phyloP scores from a whole-genome alignment of 1,284 basidiomycete genomes.

The Ustilago shanxiensis region DNA sequence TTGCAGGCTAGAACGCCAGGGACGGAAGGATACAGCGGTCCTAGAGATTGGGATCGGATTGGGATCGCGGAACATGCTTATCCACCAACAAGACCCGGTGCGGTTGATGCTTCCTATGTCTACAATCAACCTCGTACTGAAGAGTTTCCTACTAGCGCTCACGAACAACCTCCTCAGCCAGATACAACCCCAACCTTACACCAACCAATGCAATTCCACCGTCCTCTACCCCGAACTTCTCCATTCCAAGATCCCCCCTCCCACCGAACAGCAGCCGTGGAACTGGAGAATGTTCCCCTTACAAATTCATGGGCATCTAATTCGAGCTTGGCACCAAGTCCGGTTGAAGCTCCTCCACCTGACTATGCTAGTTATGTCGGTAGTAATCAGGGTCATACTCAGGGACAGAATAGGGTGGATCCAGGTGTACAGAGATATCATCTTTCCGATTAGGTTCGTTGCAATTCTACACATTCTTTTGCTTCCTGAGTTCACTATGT shows the following conservation, averaged over 20 bases:
- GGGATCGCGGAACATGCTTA: slow-evolving; percentile 15
- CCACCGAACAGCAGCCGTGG: neutral
- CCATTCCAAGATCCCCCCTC: slow-evolving; percentile 27
- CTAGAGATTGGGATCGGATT: neutral
- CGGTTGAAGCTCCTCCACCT: neutral
- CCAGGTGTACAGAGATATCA: slow-evolving; percentile 28
- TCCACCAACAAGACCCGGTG: slow-evolving; percentile 10
- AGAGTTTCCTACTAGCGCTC: no score
- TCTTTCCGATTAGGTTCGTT: slow-evolving; percentile 23
- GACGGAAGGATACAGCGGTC: slow-evolving; percentile 19
- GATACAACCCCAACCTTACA: neutral
- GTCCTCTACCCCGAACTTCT: slow-evolving; percentile 25
- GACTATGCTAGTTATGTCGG: neutral
- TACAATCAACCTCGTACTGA: slow-evolving; percentile 2
- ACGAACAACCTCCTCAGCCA: neutral
- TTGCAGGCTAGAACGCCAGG: slow-evolving; percentile 41
- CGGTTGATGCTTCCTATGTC: slow-evolving; percentile 13
- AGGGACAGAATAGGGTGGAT: slow-evolving; percentile 5
- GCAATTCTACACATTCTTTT: neutral
- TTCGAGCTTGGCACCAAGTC: slow-evolving; percentile 9
- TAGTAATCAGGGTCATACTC: neutral
- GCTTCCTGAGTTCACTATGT: neutral
- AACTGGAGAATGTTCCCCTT: slow-evolving; percentile 1
- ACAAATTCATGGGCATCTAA: slow-evolving; percentile 20
- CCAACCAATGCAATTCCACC: slow-evolving; percentile 42